Evolutionary conservation across 805 yeast species (phyloP).

Genomic region (Myxozyma lipomycoides): DNA sequence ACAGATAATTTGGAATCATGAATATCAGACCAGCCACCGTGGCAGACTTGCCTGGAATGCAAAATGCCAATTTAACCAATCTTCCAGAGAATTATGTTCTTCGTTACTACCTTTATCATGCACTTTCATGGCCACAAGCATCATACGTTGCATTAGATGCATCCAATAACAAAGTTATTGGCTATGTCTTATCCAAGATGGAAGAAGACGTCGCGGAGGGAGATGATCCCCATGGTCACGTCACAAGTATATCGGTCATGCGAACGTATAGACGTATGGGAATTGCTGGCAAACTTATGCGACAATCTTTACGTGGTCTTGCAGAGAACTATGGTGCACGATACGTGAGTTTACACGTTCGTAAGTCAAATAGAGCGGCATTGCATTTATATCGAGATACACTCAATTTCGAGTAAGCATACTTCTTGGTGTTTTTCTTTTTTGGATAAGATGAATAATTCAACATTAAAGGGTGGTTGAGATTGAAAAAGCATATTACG

Average conservation of each 20-base stretch:
- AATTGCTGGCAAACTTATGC: constrained; percentile 85
- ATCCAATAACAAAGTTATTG: constrained; percentile 78
- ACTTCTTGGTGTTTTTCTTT: no score
- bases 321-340: constrained; percentile 77
- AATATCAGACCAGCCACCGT: constrained; percentile 85
- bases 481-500: constrained; percentile 85
- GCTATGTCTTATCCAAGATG: constrained; percentile 94
- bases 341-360: constrained; percentile 86
- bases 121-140: constrained; percentile 95
- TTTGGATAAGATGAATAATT: constrained; percentile 1
- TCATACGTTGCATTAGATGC: constrained; percentile 80
- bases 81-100: constrained; percentile 86
- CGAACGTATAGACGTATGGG: constrained; percentile 95
- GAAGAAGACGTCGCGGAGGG: constrained; percentile 64
- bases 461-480: constrained; percentile 48
- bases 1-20: no score
- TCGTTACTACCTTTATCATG: constrained; percentile 90
- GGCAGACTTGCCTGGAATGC: constrained; percentile 89
- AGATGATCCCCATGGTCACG: constrained; percentile 74
- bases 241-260: constrained; percentile 91
- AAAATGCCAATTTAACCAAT: constrained; percentile 55
- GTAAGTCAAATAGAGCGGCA: constrained; percentile 92
- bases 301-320: constrained; percentile 74
- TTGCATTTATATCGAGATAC: constrained; percentile 86
- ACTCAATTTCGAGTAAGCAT: constrained; percentile 56